Base-by-base conservation (phyloP, 1,284 basidiomycete genomes). In the Lignosus rhinocerotis region DNA sequence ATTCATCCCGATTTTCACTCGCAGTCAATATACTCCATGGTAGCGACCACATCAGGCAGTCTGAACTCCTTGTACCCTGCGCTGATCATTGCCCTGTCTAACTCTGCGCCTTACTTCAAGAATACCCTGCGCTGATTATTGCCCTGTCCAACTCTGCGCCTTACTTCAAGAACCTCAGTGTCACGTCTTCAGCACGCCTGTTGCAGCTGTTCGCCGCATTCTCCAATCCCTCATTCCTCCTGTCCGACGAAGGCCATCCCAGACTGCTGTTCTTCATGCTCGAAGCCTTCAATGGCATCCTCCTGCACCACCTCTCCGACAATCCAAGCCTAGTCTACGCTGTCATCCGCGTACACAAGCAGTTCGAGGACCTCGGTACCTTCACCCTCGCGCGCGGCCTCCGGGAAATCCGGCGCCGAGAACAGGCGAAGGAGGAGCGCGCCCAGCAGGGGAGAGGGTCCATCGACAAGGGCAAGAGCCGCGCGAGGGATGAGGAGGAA, bases 241-340 rank as follows among this genome's bases (percentile, higher is more conserved):
- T 99, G 31, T 88, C 93, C 0, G 95, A 98, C 64, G 95, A 98
- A 73, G 93, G 94, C 6, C 92, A 98, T 71, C 96, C 96, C 2
- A 78, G 96, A 51, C 76, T 98, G 25, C 79, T 97, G 32, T 98
- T 92, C 75, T 96, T 96, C 66, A 93, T 92, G 82, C 80, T 98
- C 44, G 96, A 98, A 72, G 85, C 90, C 5, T 93, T 98, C 79
- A 97, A 95, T 72, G 83, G 87, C 6, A 79, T 97, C 53, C 81
- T 98, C 54, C 77, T 87, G 42, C 79, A 91, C 64, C 84, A 89
- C 57, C 76, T 86, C 10, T 70, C 80, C 44, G 87, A 92, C 38
- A 98, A 98, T 72, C 88, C 95, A 0, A 91, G 96, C 66, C 73
- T 98, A 32, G 80, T 95, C 41, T 96, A 97, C 70, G 89, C 90